Base-by-base conservation (phyloP, 331 rosid genomes). In the Malus hybrid region DNA sequence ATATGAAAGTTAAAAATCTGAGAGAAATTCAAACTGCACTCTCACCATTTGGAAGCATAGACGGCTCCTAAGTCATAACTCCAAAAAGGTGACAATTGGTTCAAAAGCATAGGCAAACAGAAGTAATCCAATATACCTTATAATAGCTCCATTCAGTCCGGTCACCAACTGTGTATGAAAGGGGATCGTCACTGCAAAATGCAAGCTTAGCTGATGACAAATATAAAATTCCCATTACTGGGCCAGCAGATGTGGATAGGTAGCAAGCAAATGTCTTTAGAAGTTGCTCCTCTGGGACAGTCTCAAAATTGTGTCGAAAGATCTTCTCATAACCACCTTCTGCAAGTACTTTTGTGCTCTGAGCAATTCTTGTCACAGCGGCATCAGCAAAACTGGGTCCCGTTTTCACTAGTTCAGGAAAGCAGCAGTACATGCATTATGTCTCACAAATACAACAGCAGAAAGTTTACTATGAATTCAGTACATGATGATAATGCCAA, bases 311-410 rank as follows among this genome's bases (percentile, higher is more conserved):
- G 48, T 87, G 93, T 52, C 87, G 83, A 76, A 95, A 95, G 67
- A 95, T 89, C 83, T 95, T 95, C 87, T 92, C 99, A 65, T 95
- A 88, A 60, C 99, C 99, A 61, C 99, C 99, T 84, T 95, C 99
- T 19, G 99, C 92, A 19, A 95, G 86, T 54, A 95, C 99, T 80
- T 92, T 95, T 16, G 98, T 89, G 18, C 96, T 85, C 84, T 95
- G 99, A 71, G 98, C 98, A 82, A 95, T 90, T 82, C 98, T 95
- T 74, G 94, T 95, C 39, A 92, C 99, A 27, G 98, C 97, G 56
- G 98, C 99, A 78, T 95, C 99, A 65, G 97, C 89, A 86, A 95
- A 85, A 81, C 98, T 92, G 20, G 97, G 99, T 32, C 96, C 93
- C n/a, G 98, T 95, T 81, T 88, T 95, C 91, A 95, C 98, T 92